These are phyloP conservation scores for Darksidea phi DNA, from an alignment of 495 filamentous ascomycete species.

Conservation along the genomic window DNA sequence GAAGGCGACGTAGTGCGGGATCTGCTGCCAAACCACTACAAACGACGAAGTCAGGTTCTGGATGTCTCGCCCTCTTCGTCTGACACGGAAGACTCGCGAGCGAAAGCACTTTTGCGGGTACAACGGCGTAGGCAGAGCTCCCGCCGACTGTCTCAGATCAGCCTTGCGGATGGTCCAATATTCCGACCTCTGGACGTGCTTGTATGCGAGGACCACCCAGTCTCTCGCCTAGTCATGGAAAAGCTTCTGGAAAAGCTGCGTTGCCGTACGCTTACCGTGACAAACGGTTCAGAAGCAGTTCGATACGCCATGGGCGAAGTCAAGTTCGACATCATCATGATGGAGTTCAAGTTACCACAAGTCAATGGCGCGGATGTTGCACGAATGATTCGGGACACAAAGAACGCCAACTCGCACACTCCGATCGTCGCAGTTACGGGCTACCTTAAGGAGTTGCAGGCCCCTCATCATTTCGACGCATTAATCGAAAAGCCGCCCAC, in stretches of 20 bases:
- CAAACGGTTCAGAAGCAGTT: constrained; percentile 84
- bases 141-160: constrained; percentile 84
- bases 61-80: constrained; percentile 97
- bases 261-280: constrained; percentile 89
- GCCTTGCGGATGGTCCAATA: constrained; percentile 71
- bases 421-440: constrained; percentile 97
- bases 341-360: constrained; percentile 91
- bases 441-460: constrained; percentile 91
- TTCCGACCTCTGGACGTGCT: constrained; percentile 92
- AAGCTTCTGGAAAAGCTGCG: constrained; percentile 90
- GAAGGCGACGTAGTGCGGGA: constrained; percentile 80
- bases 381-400: constrained; percentile 93
- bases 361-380: constrained; percentile 93
- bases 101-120: constrained; percentile 88
- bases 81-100: constrained; percentile 90
- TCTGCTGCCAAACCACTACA: constrained; percentile 71
- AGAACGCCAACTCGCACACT: constrained; percentile 89
- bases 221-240: constrained; percentile 97
- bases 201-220: constrained; percentile 96
- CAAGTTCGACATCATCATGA: constrained; percentile 93
- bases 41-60: constrained; percentile 89
- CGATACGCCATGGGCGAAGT: constrained; percentile 91
- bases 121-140: constrained; percentile 91
- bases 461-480: constrained; percentile 89
- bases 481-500: constrained; percentile 96